phyloP scores from a whole-genome alignment of 2,329 filamentous ascomycete species.

The Neoascochyta sp. region DNA sequence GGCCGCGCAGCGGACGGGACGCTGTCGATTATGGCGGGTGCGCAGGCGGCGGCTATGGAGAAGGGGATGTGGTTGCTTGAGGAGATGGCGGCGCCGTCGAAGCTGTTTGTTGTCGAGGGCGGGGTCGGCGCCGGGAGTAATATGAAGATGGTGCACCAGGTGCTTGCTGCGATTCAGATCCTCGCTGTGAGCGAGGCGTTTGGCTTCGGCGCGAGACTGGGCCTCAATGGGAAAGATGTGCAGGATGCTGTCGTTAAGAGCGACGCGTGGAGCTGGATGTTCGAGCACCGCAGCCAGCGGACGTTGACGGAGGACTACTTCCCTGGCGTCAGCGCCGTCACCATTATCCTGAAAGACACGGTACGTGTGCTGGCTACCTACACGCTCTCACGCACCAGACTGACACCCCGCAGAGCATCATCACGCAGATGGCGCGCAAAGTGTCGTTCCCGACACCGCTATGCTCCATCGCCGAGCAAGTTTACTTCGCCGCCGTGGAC shows the following conservation, averaged over 20 bases:
- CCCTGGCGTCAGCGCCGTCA: slow-evolving; percentile 43
- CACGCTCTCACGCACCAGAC: neutral
- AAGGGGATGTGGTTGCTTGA: slow-evolving; percentile 58
- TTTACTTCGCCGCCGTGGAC: slow-evolving; percentile 58
- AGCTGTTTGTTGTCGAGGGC: slow-evolving; percentile 56
- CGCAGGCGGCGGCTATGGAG: slow-evolving; percentile 53
- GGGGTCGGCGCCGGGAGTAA: slow-evolving; percentile 54
- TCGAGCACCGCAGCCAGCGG: slow-evolving; percentile 54
- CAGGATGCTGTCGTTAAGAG: slow-evolving; percentile 48
- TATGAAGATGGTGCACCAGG: slow-evolving; percentile 57
- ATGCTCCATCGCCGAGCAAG: slow-evolving; percentile 60
- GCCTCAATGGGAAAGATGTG: slow-evolving; percentile 50
- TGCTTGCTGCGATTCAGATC: slow-evolving; percentile 58
- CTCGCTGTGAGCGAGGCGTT: slow-evolving; percentile 55
- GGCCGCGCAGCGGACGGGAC: slow-evolving; percentile 67
- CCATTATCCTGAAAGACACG: slow-evolving; percentile 49
- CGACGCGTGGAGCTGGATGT: slow-evolving; percentile 53
- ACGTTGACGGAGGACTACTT: slow-evolving; percentile 52
- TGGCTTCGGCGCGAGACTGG: slow-evolving; percentile 53
- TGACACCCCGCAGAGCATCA: slow-evolving; percentile 50
- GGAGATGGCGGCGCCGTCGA: slow-evolving; percentile 58
- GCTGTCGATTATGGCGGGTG: slow-evolving; percentile 71
- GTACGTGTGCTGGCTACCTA: slow-evolving; percentile 17
- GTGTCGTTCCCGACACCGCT: slow-evolving; percentile 59
- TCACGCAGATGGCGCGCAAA: slow-evolving; percentile 61